Conservation (phyloP, 1,284 basidiomycete genomes). For the Boletus albobrunnescens region DNA sequence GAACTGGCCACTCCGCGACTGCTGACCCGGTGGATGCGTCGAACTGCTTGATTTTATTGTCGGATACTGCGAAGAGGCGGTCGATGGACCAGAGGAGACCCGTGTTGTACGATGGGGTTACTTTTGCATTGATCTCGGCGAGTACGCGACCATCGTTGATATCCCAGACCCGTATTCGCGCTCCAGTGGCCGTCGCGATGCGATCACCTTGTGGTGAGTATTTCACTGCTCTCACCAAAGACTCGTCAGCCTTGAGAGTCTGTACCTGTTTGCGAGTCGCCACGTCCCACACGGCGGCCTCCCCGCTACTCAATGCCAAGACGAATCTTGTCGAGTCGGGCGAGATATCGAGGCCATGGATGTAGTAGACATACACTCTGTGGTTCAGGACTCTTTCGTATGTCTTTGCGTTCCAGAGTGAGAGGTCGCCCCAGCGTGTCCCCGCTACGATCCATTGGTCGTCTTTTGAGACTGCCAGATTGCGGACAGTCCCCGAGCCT, state of each 20-base stretch:
- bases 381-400: neutral
- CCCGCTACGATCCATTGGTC: slow-evolving; percentile 10
- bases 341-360: slow-evolving; percentile 9
- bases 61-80: neutral
- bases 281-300: slow-evolving; percentile 1
- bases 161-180: neutral
- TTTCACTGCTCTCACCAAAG: neutral
- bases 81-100: neutral
- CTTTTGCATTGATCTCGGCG: neutral
- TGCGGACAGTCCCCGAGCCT: neutral
- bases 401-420: neutral
- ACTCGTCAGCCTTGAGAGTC: neutral
- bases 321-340: slow-evolving; percentile 12
- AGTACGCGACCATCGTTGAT: neutral
- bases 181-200: neutral
- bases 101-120: neutral
- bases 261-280: neutral
- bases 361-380: neutral
- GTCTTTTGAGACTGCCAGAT: slow-evolving; percentile 5
- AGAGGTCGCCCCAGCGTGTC: neutral
- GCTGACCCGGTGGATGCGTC: neutral
- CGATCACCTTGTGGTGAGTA: neutral
- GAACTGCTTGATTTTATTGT: neutral
- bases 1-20: neutral
- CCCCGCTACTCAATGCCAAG: neutral